Evolutionary conservation across 2,329 filamentous ascomycete genomes (phyloP), one percentile per base, ranked within the genome.

Genomic region (Metarhizium rileyi): DNA sequence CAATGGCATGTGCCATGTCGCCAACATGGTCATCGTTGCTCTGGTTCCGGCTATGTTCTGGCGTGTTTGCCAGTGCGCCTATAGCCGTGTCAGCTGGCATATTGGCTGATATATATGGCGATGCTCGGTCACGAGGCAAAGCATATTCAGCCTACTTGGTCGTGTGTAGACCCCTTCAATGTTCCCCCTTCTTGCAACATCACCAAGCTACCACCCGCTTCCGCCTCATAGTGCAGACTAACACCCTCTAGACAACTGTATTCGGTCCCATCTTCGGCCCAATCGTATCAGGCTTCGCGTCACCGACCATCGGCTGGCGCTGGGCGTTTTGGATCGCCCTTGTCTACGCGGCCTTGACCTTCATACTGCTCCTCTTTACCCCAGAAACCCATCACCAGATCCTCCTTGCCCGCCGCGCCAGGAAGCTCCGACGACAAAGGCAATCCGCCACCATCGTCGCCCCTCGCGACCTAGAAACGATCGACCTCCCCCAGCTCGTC

Each of bases 291-390:
- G 84, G 83, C 9, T 86, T 76, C 63, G 75, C 78, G 36, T 70
- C 78, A 1, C 61, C 70, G 1, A 72, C 70, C 1, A 73, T 84
- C 25, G 77, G 75, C 25, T 87, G 84, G 84, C 74, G 80, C 40
- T 87, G 84, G 84, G 67, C 76, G 1, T 86, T 86, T 59, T 87
- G 83, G 77, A 74, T 88, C 23, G 83, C 71, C 14, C 70, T 87
- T 16, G 85, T 90, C 18, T 71, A 87, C 49, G 85, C 84, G 2
- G 83, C 77, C 25, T 65, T 66, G 0, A 83, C 81, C 1, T 73
- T 83, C 63, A 62, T 81, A 2, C 68, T 81, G 1, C 66, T 87
- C 14, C 50, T 80, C n/a, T 72, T 83, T 52, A 72, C 88, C 50
- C 83, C 81, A 16, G 82, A 86, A 63, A 84, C 80, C 1, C 83